Base-by-base conservation (phyloP, 768 basidiomycete species). In the Glaciozyma martinii region DNA sequence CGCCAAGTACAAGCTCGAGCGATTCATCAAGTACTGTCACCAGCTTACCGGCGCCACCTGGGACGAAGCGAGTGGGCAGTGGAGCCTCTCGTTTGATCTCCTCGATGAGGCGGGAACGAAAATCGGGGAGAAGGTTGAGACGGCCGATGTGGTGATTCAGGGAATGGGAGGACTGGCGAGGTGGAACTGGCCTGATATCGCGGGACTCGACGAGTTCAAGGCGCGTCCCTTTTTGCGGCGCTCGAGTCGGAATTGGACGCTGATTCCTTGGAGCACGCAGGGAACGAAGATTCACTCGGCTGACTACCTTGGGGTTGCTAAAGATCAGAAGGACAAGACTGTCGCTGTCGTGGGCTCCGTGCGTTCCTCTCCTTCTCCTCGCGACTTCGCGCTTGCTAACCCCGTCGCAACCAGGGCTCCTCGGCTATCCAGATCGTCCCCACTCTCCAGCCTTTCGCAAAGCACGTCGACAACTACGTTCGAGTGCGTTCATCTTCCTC, bases 161-260 rank as follows among this genome's bases (percentile, higher is more conserved):
- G 81, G 80, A n/a, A 74, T 81, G 25, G 84, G 84, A 5, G 64
- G 74, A 18, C 47, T 75, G 16, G 83, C 82, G 56, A 75, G 82
- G 10, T 86, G 84, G 84, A 77, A 80, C 32, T 86, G 85, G 86
- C 86, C 86, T 3, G 80, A 84, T 52, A 85, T 87, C 52, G 74
- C 77, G 13, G 85, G 85, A 5, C 73, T 86, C 33, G 75, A 82
- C 21, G 77, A 74, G 12, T 87, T 84, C 75, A 76, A 80, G 65
- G 68, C 58, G 59, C 42, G 68, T 18, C 27, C 32, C 7, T 10
- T 4, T 29, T 32, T 23, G 19, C 27, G 2, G 8, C 37, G 13
- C 10, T 9, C 12, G 18, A 8, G 0, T 19, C 1, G 6, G 15
- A 4, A 1, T 8, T 3, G 27, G 19, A 9, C 19, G 49, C 49